Conservation (phyloP, 495 filamentous ascomycete genomes). For the Lasiosphaeria ovina region DNA sequence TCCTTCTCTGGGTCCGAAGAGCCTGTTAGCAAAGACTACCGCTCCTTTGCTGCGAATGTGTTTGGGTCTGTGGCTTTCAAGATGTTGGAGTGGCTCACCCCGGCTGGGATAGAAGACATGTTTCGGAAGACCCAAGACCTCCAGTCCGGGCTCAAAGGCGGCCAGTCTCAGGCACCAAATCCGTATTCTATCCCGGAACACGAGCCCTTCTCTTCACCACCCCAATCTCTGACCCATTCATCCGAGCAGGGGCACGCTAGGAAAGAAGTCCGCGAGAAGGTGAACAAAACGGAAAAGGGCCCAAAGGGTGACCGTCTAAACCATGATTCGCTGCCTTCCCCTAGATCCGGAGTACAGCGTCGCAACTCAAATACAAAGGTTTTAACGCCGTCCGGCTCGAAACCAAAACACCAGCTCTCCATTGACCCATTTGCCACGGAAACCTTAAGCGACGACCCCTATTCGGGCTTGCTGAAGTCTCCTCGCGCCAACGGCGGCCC, state of each 20-base stretch:
- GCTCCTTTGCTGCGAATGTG: constrained; percentile 79
- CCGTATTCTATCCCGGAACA: constrained; percentile 7
- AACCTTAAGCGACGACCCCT: constrained; percentile 23
- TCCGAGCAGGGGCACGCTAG: not conserved
- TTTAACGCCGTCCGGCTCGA: constrained; percentile 35
- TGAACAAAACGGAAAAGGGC: not conserved
- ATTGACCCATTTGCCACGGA: constrained; percentile 38
- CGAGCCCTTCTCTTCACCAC: not conserved
- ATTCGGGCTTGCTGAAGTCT: constrained; percentile 31
- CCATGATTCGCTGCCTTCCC: constrained; percentile 9
- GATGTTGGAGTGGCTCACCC: constrained; percentile 77
- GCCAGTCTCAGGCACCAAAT: not conserved
- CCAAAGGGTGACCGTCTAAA: constrained; percentile 17
- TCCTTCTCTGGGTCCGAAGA: constrained; percentile 38
- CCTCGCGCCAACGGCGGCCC: constrained; percentile 29
- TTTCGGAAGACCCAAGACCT: constrained; percentile 27
- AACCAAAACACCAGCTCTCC: constrained; percentile 36
- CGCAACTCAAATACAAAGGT: constrained; percentile 47
- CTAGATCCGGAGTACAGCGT: constrained; percentile 29
- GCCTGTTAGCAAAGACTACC: constrained; percentile 67
- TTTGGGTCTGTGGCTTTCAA: constrained; percentile 75
- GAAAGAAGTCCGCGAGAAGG: constrained; percentile 2
- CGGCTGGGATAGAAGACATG: constrained; percentile 47
- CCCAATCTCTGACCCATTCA: not conserved
- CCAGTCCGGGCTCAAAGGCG: constrained; percentile 6